Conservation (phyloP, 2,329 filamentous ascomycete species). For the Cordyceps tenuipes region DNA sequence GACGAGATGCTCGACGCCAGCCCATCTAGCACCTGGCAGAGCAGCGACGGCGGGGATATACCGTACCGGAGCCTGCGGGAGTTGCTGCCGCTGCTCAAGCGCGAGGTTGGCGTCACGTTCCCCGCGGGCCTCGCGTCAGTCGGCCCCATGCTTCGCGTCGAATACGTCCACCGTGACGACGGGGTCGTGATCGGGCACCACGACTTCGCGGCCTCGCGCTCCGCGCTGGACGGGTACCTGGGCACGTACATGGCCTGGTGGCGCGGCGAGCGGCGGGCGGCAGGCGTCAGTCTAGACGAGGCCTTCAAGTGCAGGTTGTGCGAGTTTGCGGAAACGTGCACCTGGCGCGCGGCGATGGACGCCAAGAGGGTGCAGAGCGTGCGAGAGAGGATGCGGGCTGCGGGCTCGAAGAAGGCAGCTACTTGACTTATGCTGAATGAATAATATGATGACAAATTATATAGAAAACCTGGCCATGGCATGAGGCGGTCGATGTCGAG, state of each 20-base stretch:
- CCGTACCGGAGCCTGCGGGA: slow-evolving; percentile 41
- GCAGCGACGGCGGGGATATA: slow-evolving; percentile 21
- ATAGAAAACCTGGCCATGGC: too few relatives aligned
- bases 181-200: slow-evolving; percentile 46
- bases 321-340: slow-evolving; percentile 71
- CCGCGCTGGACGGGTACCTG: slow-evolving; percentile 58
- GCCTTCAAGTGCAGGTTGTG: slow-evolving; percentile 82
- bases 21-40: slow-evolving; percentile 25
- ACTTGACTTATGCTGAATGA: not conserved
- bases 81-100: slow-evolving; percentile 36
- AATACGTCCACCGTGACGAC: slow-evolving; percentile 45
- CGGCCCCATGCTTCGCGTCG: slow-evolving; percentile 42
- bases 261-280: slow-evolving; percentile 63
- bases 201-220: slow-evolving; percentile 58
- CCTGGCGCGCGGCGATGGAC: slow-evolving; percentile 67
- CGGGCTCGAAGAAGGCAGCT: not conserved
- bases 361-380: slow-evolving; percentile 36
- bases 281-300: slow-evolving; percentile 73
- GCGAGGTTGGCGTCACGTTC: slow-evolving; percentile 44
- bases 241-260: slow-evolving; percentile 74
- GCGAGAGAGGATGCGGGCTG: slow-evolving; percentile 18
- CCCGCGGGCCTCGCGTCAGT: slow-evolving; percentile 39
- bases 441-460: not conserved
- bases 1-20: slow-evolving; percentile 53
- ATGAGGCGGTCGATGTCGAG: too few relatives aligned